Evolutionary conservation across 2,329 filamentous ascomycete genomes (phyloP), one percentile per base, ranked within the genome.

Genomic region (Sarocladiaceae sp.): DNA sequence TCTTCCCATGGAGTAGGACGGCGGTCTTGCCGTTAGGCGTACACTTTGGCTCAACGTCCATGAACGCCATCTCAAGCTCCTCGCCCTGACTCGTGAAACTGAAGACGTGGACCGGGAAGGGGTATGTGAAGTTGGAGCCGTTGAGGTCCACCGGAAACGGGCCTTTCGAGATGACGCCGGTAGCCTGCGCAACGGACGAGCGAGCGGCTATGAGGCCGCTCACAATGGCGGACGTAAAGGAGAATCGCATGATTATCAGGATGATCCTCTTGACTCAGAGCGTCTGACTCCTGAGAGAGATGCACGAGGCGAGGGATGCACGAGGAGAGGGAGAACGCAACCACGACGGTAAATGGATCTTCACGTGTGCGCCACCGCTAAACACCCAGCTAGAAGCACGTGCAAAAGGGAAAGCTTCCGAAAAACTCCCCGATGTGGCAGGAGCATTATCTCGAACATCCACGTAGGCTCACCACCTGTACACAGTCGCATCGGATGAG

Each of bases 11-110:
- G 13, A 78, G 56, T 26, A 77, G 63, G 7, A 75, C 58, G 20
- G 67, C 69, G 0, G 64, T 70, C 50, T 65, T 69, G 33, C 60
- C 62, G 46, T 62, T 65, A 37, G 61, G 48, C 21, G 51, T 44
- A 43, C 49, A 51, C 2, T 52, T 56, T 6, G 70, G 69, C 11
- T 57, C 42, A 19, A 77, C 52, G 48, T 78, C 73, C 71, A 78
- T 75, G 50, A 74, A 77, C 13, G 72, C 73, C 73, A 77, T 78
- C 33, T 73, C 63, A 20, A 76, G 57, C n/a, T 64, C 55, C 39
- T 68, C 62, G 12, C 59, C 56, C 55, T 77, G 73, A 32, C 71
- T 73, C 2, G 56, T 58, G 51, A 78, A 69, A 33, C 57, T 60
- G 57, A 70, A 74, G 26, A 71, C 59, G 47, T 73, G 65, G 45